phyloP scores from a whole-genome alignment of 2,329 filamentous ascomycete species.

The Colletotrichum costaricense region DNA sequence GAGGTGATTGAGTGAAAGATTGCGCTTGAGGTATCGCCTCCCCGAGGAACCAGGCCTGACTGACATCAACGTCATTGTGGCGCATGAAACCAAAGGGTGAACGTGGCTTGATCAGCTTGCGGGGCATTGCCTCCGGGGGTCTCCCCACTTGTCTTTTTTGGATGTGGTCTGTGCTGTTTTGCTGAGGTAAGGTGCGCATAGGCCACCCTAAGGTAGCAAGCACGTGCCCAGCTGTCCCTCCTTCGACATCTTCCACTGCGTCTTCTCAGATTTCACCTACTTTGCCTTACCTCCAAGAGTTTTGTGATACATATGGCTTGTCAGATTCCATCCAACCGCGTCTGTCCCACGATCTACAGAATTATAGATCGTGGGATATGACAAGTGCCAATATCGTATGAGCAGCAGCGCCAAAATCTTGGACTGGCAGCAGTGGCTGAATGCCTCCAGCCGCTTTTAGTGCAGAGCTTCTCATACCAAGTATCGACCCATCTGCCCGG shows the following conservation, averaged over 20 bases:
- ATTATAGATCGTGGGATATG: not conserved
- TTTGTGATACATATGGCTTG: not conserved
- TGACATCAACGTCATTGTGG: constrained; percentile 56
- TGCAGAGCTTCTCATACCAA: not conserved
- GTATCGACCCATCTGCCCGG: not conserved
- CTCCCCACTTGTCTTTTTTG: not conserved
- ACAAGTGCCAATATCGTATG: accelerated
- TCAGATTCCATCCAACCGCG: too few relatives aligned
- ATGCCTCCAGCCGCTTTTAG: not conserved
- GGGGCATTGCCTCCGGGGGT: not conserved
- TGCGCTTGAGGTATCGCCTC: constrained; percentile 10
- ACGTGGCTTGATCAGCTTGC: constrained; percentile 42
- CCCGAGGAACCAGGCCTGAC: not conserved
- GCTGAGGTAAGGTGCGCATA: not conserved
- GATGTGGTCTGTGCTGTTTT: not conserved
- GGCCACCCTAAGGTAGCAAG: too few relatives aligned
- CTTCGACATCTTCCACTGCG: not conserved
- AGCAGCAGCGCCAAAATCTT: not conserved
- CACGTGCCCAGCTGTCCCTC: not conserved
- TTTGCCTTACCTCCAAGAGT: too few relatives aligned
- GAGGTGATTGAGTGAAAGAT: constrained; percentile 1
- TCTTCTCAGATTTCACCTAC: not conserved
- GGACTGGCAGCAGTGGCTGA: not conserved
- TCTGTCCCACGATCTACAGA: too few relatives aligned
- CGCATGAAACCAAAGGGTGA: constrained; percentile 39